phyloP scores from a whole-genome alignment of 495 filamentous ascomycete species.

The Xylaria grammica region DNA sequence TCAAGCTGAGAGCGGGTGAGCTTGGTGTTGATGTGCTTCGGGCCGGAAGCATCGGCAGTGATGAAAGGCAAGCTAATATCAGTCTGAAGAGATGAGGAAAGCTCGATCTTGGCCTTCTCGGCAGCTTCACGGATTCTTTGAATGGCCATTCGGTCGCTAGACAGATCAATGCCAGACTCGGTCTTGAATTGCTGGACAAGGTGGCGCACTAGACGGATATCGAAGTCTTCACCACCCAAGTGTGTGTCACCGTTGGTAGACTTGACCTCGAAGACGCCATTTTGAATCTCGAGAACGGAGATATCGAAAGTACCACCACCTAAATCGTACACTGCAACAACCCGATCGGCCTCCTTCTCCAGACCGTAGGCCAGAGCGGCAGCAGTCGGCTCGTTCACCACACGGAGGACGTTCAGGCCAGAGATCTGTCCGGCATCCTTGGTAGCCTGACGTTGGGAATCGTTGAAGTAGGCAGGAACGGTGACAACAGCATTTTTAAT shows the following conservation, averaged over 20 bases:
- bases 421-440: constrained; percentile 97
- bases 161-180: constrained; percentile 89
- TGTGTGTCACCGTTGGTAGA: constrained; percentile 99
- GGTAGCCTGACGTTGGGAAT: constrained; percentile 95
- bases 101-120: constrained; percentile 99
- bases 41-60: constrained; percentile 90
- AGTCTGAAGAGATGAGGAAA: constrained; percentile 94
- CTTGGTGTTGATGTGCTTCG: constrained; percentile 97
- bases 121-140: constrained; percentile 99
- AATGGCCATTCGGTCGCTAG: constrained; percentile 95
- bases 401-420: constrained; percentile 93
- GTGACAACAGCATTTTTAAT: constrained; percentile 96
- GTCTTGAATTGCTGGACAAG: constrained; percentile 96
- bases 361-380: constrained; percentile 94
- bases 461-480: constrained; percentile 97
- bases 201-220: constrained; percentile 94
- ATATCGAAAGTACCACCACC: constrained; percentile 99
- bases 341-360: constrained; percentile 87
- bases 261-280: constrained; percentile 98
- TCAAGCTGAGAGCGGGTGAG: constrained; percentile 93
- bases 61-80: constrained; percentile 99
- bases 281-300: constrained; percentile 95
- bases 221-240: constrained; percentile 97
- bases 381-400: constrained; percentile 96
- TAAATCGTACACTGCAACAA: constrained; percentile 96